A percentile compares a stretch with the other conserved stretches of the same genome.
These are phyloP conservation scores for Phytophthora sansomeana DNA, from an alignment of 352 stramenopile genomes.

Conservation along the genomic window DNA sequence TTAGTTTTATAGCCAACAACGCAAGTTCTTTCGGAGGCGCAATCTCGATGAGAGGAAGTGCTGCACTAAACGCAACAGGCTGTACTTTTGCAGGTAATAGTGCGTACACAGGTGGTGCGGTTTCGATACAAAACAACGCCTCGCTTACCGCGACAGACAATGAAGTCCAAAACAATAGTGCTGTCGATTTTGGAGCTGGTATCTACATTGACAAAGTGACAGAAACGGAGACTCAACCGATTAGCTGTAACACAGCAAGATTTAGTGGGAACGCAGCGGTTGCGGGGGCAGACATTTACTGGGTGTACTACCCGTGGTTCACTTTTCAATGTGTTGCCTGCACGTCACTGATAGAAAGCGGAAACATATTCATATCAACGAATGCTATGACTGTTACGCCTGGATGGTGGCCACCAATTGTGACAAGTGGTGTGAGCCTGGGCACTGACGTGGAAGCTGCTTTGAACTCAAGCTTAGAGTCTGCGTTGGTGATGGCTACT, in stretches of 20 bases:
- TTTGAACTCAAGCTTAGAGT: slow-evolving; percentile 5
- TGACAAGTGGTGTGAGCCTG: slow-evolving; percentile 70
- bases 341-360: slow-evolving; percentile 8
- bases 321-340: slow-evolving; percentile 48
- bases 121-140: slow-evolving; percentile 52
- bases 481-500: not conserved
- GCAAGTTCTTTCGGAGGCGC: slow-evolving; percentile 59
- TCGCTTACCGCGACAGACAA: slow-evolving; percentile 33
- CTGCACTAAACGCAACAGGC: slow-evolving; percentile 22
- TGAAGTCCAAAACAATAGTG: slow-evolving; percentile 50
- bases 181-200: slow-evolving; percentile 58
- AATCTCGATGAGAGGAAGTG: slow-evolving; percentile 40
- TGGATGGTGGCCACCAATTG: slow-evolving; percentile 67
- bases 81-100: slow-evolving; percentile 42
- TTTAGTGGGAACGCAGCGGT: slow-evolving; percentile 53
- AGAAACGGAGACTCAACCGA: slow-evolving; percentile 10
- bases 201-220: slow-evolving; percentile 58
- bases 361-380: slow-evolving; percentile 32
- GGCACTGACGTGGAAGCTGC: slow-evolving; percentile 26
- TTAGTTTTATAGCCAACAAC: slow-evolving; percentile 31
- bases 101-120: slow-evolving; percentile 57
- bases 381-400: slow-evolving; percentile 49
- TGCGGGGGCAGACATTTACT: slow-evolving; percentile 64
- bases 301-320: slow-evolving; percentile 60
- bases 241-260: slow-evolving; percentile 10